Percentiles rank a stretch among this genome's conserved stretches.
Evolutionary conservation across 164 flowering plant genomes (phyloP).

Genomic region (Magnolia changhungtana): DNA sequence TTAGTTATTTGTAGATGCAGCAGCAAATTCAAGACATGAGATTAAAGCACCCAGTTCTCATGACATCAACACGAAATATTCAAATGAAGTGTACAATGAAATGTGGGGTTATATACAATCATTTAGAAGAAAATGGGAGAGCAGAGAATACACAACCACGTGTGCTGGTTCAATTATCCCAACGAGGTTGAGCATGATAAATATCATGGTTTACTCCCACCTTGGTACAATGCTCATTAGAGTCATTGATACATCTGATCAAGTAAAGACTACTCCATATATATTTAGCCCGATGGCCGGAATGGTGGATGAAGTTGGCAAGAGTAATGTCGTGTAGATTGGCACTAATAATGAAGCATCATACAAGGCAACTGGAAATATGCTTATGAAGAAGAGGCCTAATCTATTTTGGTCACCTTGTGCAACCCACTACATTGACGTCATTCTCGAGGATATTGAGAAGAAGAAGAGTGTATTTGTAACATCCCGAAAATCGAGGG

Average conservation of each 20-base stretch:
- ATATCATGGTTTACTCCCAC: neutral
- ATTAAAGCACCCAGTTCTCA: neutral
- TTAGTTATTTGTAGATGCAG: neutral
- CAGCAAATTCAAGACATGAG: neutral
- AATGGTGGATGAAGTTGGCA: neutral
- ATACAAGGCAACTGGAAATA: neutral
- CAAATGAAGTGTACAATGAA: neutral
- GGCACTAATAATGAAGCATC: neutral
- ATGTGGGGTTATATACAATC: neutral
- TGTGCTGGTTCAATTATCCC: neutral
- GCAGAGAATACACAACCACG: neutral
- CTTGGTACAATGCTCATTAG: neutral
- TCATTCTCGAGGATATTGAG: neutral
- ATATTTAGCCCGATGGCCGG: neutral
- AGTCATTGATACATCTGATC: neutral
- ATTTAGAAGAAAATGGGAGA: neutral
- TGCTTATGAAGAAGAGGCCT: neutral
- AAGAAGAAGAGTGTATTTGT: neutral
- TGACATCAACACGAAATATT: too few species aligned
- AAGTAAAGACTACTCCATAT: neutral
- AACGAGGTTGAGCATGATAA: neutral
- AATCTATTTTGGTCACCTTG: neutral
- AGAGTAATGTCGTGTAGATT: neutral
- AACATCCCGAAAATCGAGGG: too few species aligned
- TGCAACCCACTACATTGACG: neutral